These are phyloP conservation scores for Neocatenulostroma microsporum DNA, from an alignment of 2,329 filamentous ascomycete genomes.

Conservation along the genomic window DNA sequence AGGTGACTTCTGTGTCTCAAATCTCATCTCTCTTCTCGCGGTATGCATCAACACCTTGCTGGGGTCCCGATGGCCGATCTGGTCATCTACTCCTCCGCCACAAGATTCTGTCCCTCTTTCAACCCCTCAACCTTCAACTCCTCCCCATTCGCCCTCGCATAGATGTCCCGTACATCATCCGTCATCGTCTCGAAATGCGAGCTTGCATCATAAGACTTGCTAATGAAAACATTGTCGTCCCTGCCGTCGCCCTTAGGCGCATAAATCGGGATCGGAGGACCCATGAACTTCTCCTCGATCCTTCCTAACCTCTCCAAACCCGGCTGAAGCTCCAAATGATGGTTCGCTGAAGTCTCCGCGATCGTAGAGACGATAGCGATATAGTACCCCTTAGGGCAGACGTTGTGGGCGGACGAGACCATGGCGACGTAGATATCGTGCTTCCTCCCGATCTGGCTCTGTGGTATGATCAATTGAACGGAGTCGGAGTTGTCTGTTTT, in stretches of 20 bases:
- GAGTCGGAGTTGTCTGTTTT: conserved; percentile 87
- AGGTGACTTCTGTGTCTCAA: too few species aligned
- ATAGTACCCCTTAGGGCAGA: conserved; percentile 98
- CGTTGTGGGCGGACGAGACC: conserved; percentile 92
- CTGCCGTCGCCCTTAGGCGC: conserved; percentile 76
- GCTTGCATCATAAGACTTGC: conserved; percentile 96
- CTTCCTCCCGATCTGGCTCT: conserved; percentile 94
- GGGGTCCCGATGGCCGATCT: too few species aligned
- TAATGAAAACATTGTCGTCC: conserved; percentile 91
- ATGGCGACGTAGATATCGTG: conserved; percentile 97
- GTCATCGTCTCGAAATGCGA: conserved; percentile 94
- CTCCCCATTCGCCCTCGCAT: conserved; percentile 71
- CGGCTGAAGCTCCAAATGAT: conserved; percentile 88
- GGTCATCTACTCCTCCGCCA: conserved; percentile 57
- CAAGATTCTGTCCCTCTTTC: conserved; percentile 66
- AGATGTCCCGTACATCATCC: conserved; percentile 94
- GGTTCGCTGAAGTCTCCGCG: conserved; percentile 82
- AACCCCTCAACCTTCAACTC: conserved; percentile 83
- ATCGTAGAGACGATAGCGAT: conserved; percentile 98
- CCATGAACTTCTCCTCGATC: conserved; percentile 97
- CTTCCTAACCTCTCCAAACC: conserved; percentile 85
- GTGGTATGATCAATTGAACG: conserved; percentile 90
- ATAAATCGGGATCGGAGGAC: conserved; percentile 84
- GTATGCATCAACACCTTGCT: too few species aligned
- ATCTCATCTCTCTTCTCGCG: too few species aligned